Percentiles rank a stretch among this genome's conserved stretches.
phyloP scores from a whole-genome alignment of 78 protist species.

The Dictyostelium intermedium region DNA sequence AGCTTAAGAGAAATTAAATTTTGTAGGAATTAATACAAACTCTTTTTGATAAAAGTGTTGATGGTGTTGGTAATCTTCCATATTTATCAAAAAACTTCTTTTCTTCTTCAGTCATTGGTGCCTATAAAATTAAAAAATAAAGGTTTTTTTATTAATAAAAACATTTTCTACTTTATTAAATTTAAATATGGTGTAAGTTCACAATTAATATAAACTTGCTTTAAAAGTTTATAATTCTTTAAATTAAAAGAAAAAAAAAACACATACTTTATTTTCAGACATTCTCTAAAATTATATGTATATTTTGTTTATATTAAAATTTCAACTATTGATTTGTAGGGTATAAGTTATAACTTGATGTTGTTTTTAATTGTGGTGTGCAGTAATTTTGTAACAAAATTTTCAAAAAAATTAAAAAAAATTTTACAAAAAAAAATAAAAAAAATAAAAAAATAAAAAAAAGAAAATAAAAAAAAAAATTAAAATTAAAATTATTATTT shows the following conservation, averaged over 20 bases:
- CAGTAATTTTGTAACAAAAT: not conserved
- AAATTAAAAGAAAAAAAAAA: not conserved
- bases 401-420: not conserved
- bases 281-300: not conserved
- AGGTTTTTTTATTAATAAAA: not conserved
- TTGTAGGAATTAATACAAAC: not conserved
- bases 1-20: not conserved
- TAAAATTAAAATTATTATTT: not conserved
- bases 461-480: not conserved
- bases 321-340: not conserved
- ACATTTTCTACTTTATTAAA: not conserved
- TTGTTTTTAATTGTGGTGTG: not conserved
- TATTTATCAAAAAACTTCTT: constrained; percentile 33
- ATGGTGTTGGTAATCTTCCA: constrained; percentile 71
- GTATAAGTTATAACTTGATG: not conserved
- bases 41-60: constrained; percentile 39
- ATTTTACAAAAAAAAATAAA: no score
- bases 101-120: constrained; percentile 61
- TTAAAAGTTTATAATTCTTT: not conserved
- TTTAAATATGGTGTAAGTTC: not conserved
- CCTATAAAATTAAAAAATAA: not conserved
- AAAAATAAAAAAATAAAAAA: not conserved
- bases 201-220: not conserved
- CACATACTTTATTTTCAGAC: not conserved
- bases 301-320: not conserved